phyloP scores from a whole-genome alignment of 164 flowering plant species.

The Annona cherimola region DNA sequence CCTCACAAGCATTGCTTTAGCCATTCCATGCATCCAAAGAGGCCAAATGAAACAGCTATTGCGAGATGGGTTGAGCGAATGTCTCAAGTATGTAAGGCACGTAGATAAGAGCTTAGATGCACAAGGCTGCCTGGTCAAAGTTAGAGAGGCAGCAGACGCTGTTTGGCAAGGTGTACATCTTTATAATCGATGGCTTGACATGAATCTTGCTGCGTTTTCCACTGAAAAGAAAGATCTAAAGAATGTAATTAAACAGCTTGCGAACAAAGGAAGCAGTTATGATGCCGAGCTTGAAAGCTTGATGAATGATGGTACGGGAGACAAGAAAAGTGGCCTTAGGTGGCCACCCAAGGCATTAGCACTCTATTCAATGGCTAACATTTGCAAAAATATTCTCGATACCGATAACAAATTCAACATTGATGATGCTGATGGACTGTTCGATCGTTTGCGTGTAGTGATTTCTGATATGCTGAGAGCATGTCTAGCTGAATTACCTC shows the following conservation, averaged over 20 bases:
- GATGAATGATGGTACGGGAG: neutral
- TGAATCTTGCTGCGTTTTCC: constrained; percentile 41
- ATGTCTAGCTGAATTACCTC: constrained; percentile 45
- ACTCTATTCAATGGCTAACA: constrained; percentile 56
- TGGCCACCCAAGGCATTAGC: constrained; percentile 22
- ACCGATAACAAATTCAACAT: constrained; percentile 5
- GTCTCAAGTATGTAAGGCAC: constrained; percentile 33
- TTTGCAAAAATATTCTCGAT: constrained; percentile 31
- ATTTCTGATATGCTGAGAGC: constrained; percentile 46
- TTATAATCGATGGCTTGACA: constrained; percentile 40
- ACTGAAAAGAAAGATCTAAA: constrained; percentile 21
- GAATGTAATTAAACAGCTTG: constrained; percentile 36
- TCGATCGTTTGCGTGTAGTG: constrained; percentile 23
- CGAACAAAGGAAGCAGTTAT: constrained; percentile 26
- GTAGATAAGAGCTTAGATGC: constrained; percentile 33
- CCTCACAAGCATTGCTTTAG: constrained; percentile 48
- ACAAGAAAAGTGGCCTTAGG: constrained; percentile 31
- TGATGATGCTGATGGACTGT: constrained; percentile 20
- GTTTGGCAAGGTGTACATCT: constrained; percentile 54
- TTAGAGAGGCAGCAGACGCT: constrained; percentile 42
- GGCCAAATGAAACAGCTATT: constrained; percentile 16
- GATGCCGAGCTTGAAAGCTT: constrained; percentile 18
- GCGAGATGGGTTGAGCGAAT: constrained; percentile 29
- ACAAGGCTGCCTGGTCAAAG: constrained; percentile 18
- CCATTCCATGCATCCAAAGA: constrained; percentile 38